Conservation (phyloP, 306 rosid genomes). For the Quercus bicolor region DNA sequence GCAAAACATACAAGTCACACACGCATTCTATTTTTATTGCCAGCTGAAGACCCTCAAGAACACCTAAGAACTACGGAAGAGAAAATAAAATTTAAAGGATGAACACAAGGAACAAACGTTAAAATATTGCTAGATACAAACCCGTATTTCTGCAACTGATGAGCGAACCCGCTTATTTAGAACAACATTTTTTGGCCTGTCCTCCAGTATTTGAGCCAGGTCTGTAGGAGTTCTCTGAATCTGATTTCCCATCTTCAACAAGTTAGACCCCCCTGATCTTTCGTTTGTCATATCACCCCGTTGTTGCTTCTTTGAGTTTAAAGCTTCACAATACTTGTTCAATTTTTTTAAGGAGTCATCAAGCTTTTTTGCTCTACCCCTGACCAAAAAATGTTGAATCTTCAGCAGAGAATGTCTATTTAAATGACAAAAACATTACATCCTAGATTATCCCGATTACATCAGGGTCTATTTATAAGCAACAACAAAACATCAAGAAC, state of each 20-base stretch:
- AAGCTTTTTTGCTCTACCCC: constrained; percentile 55
- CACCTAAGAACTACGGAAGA: constrained; percentile 3
- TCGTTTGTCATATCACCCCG: constrained; percentile 67
- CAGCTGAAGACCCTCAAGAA: neutral
- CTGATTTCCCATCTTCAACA: constrained; percentile 55
- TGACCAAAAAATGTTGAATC: constrained; percentile 33
- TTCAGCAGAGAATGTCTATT: constrained; percentile 27
- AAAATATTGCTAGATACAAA: constrained; percentile 32
- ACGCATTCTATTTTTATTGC: neutral
- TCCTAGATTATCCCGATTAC: neutral
- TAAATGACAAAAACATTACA: constrained; percentile 16
- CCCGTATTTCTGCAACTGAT: constrained; percentile 62
- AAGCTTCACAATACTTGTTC: constrained; percentile 63
- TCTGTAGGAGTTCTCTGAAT: constrained; percentile 48
- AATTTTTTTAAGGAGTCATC: constrained; percentile 64
- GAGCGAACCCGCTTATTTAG: constrained; percentile 67
- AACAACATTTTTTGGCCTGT: constrained; percentile 49
- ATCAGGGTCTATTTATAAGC: neutral
- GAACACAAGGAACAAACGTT: constrained; percentile 3
- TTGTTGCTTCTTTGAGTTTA: constrained; percentile 58
- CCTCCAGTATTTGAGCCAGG: constrained; percentile 52
- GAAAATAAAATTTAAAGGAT: neutral
- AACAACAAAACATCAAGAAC: constrained; percentile 4
- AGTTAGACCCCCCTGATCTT: constrained; percentile 47
- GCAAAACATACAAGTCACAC: neutral